Conservation (phyloP, 768 basidiomycete species). For the Suillus sp. region DNA sequence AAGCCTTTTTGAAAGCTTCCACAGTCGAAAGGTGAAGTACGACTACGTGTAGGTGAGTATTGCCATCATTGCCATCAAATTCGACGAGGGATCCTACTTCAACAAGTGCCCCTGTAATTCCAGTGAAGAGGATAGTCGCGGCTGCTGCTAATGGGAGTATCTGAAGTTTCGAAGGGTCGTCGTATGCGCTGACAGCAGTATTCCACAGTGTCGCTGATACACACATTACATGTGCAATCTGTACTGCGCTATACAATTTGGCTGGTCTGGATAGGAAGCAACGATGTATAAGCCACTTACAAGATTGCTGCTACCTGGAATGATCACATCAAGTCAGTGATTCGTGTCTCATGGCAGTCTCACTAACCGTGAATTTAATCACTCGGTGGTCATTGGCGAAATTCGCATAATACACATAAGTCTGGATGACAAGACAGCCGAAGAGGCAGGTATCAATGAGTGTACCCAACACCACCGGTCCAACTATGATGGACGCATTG, state of each 20-base stretch:
- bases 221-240: conserved; percentile 3
- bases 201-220: conserved; percentile 4
- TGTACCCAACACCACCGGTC: conserved; percentile 26
- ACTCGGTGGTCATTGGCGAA: conserved; percentile 18
- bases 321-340: neutral
- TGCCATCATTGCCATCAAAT: neutral
- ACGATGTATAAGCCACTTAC: neutral
- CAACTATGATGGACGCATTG: conserved; percentile 17
- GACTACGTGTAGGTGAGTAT: neutral
- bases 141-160: neutral
- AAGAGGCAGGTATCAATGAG: conserved; percentile 27
- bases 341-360: neutral
- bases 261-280: neutral
- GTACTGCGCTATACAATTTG: neutral
- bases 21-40: conserved; percentile 6
- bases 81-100: neutral
- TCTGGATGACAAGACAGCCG: conserved; percentile 29
- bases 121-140: neutral
- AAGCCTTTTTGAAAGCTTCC: neutral
- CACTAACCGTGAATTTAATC: conserved; percentile 23
- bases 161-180: neutral
- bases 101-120: neutral
- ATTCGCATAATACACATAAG: conserved; percentile 29
- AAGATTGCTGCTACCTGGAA: conserved; percentile 10
- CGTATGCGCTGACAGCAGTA: neutral